Evolutionary conservation across 1,284 basidiomycete species (phyloP).

Genomic region (Cystobasidium slooffiae): DNA sequence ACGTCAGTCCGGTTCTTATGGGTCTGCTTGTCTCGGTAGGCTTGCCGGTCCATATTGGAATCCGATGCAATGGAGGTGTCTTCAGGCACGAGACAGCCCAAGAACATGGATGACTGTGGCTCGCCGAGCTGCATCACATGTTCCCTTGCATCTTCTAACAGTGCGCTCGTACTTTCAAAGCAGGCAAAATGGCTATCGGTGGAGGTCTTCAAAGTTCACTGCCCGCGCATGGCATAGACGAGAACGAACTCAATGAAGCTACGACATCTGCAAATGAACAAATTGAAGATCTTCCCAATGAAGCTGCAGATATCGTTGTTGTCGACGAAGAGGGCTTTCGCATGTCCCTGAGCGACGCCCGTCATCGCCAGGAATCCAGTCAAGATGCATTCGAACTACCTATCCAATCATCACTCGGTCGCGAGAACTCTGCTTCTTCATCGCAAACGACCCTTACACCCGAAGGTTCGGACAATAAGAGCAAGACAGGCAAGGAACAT

Average conservation of each 20-base stretch:
- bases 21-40: background rate
- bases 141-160: background rate
- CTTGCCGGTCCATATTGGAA: constrained; percentile 8
- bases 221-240: background rate
- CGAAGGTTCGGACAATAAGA: background rate
- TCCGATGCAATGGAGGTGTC: background rate
- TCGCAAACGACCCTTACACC: background rate
- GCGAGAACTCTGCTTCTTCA: background rate
- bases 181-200: background rate
- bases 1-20: background rate
- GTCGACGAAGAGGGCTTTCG: background rate
- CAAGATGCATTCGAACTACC: background rate
- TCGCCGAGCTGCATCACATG: no score
- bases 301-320: background rate
- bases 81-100: background rate
- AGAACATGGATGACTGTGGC: no score
- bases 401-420: background rate
- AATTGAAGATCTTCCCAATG: background rate
- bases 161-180: background rate
- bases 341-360: background rate
- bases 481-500: background rate
- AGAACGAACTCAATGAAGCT: background rate
- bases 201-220: background rate
- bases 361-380: background rate
- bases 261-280: constrained; percentile 7